A percentile compares a stretch with the other conserved stretches of the same genome.
phyloP scores from a whole-genome alignment of 768 basidiomycete species.

The Amanita muscaria region DNA sequence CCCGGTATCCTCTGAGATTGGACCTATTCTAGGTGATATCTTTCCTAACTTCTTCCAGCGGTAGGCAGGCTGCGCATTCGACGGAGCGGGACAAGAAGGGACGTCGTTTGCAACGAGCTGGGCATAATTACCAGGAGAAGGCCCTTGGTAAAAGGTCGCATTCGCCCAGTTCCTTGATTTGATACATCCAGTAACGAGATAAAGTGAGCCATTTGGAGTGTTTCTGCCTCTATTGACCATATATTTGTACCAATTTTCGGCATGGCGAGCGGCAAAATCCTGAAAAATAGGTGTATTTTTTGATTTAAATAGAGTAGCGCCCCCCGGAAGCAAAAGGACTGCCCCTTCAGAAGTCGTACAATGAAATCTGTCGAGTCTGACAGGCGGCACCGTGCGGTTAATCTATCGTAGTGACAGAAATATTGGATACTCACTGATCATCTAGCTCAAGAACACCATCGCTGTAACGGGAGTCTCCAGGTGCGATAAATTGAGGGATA shows the following conservation, averaged over 20 bases:
- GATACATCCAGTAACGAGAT: conserved; percentile 17
- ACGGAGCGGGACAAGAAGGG: not conserved
- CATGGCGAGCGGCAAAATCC: conserved; percentile 11
- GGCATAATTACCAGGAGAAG: not conserved
- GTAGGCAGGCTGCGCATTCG: not conserved
- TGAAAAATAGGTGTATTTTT: conserved; percentile 3
- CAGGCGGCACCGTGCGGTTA: too few relatives aligned
- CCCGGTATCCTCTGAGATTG: not conserved
- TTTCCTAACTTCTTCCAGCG: not conserved
- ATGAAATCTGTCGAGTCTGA: not conserved
- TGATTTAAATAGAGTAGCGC: conserved; percentile 10
- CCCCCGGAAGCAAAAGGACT: conserved; percentile 13
- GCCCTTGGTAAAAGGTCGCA: conserved; percentile 7
- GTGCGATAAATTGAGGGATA: too few relatives aligned
- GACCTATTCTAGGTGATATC: conserved; percentile 1
- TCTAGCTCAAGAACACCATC: not conserved
- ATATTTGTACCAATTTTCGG: conserved; percentile 14
- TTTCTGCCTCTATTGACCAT: conserved; percentile 6
- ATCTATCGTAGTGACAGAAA: too few relatives aligned
- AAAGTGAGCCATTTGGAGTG: conserved; percentile 12
- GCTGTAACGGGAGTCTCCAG: too few relatives aligned
- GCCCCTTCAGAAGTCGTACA: conserved; percentile 10
- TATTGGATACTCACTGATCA: not conserved
- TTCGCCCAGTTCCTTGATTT: conserved; percentile 14
- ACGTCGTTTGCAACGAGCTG: not conserved